A percentile compares a stretch with the other conserved stretches of the same genome.
Evolutionary conservation across 1,284 basidiomycete genomes (phyloP).

Genomic region (Wallemia mellicola): DNA sequence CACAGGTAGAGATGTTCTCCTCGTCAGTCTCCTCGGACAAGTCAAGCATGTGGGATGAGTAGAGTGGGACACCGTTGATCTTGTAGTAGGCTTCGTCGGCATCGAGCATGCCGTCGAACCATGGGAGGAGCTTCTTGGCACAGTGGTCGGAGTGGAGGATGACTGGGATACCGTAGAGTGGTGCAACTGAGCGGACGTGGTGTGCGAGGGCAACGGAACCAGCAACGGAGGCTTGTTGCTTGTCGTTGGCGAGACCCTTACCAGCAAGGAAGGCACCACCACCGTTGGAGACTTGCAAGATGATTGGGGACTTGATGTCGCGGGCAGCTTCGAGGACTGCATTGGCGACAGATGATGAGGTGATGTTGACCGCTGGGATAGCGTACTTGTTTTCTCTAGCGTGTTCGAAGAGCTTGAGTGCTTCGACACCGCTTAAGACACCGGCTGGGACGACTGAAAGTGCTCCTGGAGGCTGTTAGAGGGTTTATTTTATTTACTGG

Average conservation of each 20-base stretch:
- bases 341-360: constrained; percentile 55
- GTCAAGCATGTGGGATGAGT: constrained; percentile 86
- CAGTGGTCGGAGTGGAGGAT: constrained; percentile 98
- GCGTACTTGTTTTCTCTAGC: constrained; percentile 60
- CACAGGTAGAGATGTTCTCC: constrained; percentile 81
- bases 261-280: constrained; percentile 90
- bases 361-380: constrained; percentile 28
- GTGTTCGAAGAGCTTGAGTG: constrained; percentile 63
- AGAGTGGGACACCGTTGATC: constrained; percentile 28
- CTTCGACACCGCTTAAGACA: constrained; percentile 59
- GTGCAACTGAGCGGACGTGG: constrained; percentile 68
- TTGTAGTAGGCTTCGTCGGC: constrained; percentile 87
- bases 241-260: constrained; percentile 80
- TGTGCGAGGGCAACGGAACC: constrained; percentile 79
- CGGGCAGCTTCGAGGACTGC: constrained; percentile 66
- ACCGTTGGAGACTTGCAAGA: constrained; percentile 90
- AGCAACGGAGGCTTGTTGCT: constrained; percentile 81
- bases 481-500: not conserved
- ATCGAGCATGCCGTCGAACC: constrained; percentile 98
- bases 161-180: constrained; percentile 80
- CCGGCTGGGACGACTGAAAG: constrained; percentile 16
- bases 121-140: constrained; percentile 88
- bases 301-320: constrained; percentile 86
- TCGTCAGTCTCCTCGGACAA: constrained; percentile 94
- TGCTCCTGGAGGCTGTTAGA: not conserved